These are phyloP conservation scores for Rhododendron williamsianum DNA, from an alignment of 148 eudicot species.

Conservation along the genomic window DNA sequence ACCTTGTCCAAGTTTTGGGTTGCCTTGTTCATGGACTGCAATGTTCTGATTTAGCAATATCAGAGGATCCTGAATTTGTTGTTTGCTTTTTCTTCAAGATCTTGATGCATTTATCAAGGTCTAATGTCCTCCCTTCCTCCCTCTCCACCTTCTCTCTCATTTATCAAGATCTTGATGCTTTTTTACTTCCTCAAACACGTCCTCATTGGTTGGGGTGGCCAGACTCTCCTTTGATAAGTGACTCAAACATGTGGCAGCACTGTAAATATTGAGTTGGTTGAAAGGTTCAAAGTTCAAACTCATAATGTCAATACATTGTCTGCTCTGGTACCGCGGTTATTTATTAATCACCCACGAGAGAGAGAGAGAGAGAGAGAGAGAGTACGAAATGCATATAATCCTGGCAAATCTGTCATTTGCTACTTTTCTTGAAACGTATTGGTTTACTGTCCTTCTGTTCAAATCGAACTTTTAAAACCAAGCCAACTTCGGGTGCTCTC, in stretches of 20 bases:
- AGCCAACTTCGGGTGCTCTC: background rate
- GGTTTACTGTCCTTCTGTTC: background rate
- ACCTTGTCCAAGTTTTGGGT: background rate
- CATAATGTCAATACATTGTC: background rate
- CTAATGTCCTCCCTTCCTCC: background rate
- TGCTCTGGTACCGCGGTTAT: background rate
- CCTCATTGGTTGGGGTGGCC: background rate
- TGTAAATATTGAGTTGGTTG: background rate
- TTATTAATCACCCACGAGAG: background rate
- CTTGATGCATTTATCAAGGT: background rate
- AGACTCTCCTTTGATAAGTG: background rate
- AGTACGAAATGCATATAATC: background rate
- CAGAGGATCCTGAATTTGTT: background rate
- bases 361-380: too few relatives aligned
- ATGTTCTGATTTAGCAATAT: background rate
- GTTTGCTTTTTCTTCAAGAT: background rate
- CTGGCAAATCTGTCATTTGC: background rate
- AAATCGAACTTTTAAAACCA: background rate
- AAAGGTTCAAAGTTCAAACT: background rate
- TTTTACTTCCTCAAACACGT: background rate
- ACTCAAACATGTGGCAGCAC: background rate
- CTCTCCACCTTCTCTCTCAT: background rate
- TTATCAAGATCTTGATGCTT: too few relatives aligned
- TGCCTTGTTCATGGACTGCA: background rate
- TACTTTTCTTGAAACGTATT: background rate